phyloP scores from a whole-genome alignment of 73 alveolate genomes.

The Halteria grandinella region DNA sequence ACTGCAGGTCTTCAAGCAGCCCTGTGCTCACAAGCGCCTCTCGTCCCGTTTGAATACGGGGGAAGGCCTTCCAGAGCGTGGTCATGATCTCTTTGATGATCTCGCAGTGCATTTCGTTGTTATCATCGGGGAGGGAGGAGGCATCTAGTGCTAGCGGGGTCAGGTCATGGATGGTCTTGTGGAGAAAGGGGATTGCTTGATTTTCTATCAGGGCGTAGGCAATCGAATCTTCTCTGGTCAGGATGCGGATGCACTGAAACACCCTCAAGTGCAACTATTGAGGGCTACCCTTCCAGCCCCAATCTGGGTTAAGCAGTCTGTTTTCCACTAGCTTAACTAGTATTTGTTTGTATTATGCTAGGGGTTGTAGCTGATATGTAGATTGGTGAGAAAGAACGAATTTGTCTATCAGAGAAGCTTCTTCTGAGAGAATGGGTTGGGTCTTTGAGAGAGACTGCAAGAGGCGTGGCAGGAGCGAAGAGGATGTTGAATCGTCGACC shows the following conservation, averaged over 20 bases:
- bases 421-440: constrained; percentile 65
- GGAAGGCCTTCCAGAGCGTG: constrained; percentile 50
- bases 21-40: constrained; percentile 2
- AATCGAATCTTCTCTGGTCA: constrained; percentile 66
- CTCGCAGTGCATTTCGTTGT: constrained; percentile 57
- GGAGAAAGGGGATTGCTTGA: constrained; percentile 62
- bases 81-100: constrained; percentile 58
- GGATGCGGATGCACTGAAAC: constrained; percentile 63
- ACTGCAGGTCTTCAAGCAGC: constrained; percentile 52
- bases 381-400: constrained; percentile 54
- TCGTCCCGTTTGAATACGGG: background rate
- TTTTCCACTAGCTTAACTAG: constrained; percentile 53
- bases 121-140: too few relatives aligned
- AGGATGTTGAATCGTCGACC: constrained; percentile 13
- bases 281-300: constrained; percentile 18
- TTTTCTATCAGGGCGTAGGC: constrained; percentile 32
- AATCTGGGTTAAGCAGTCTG: constrained; percentile 45
- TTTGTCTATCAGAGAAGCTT: constrained; percentile 62
- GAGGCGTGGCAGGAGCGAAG: background rate
- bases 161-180: constrained; percentile 16
- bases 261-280: constrained; percentile 48
- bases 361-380: constrained; percentile 47
- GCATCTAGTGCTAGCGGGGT: constrained; percentile 43
- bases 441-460: constrained; percentile 55
- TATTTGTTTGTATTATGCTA: constrained; percentile 36